Evolutionary conservation across 192 early-diverging fungal species (phyloP), one percentile per base, ranked within the genome.

Genomic region (Thamnidium elegans): DNA sequence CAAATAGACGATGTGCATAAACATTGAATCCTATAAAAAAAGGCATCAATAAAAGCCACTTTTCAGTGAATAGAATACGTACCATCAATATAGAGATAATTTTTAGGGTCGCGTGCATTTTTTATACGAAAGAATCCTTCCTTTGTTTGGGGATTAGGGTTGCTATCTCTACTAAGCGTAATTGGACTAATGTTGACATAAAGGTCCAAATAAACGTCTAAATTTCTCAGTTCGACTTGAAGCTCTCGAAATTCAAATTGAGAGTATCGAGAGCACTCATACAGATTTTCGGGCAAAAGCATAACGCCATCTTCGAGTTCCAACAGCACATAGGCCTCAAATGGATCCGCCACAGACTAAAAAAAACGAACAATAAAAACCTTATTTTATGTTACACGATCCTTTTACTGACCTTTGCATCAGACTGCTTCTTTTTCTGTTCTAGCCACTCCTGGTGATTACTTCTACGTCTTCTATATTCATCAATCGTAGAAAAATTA

Each of bases 1-100:
- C 91, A 63, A 85, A 90, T 1, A 91, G 60, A 30, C 87, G 79
- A 69, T 90, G 87, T 5, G 81, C 86, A 50, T 83, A 77, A 30
- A 86, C 71, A 30, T 76, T 78, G 10, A 83, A 66, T 8, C 77
- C 83, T 85, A 71, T 39, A 23, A 21, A 19, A 13, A 32, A 56
- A 34, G 32, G 13, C 9, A n/a, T 32, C n/a, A 32, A 11, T 30
- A 30, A 26, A 26, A 2, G 26, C 3, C 26, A 26, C 1, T 26
- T 26, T 26, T 26, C 26, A 26, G 26, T 26, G 26, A 39, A 39
- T 9, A 39, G 4, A 39, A 39, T 39, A 6, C 36, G 31, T 39
- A 85, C 83, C 84, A 63, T 83, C 78, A 55, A 85, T 67, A 42
- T 75, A 83, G 0, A 85, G 56, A 68, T 78, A 81, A 46, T 85